Conservation (phyloP, 2,329 filamentous ascomycete species). For the Clonostachys rhizophaga region DNA sequence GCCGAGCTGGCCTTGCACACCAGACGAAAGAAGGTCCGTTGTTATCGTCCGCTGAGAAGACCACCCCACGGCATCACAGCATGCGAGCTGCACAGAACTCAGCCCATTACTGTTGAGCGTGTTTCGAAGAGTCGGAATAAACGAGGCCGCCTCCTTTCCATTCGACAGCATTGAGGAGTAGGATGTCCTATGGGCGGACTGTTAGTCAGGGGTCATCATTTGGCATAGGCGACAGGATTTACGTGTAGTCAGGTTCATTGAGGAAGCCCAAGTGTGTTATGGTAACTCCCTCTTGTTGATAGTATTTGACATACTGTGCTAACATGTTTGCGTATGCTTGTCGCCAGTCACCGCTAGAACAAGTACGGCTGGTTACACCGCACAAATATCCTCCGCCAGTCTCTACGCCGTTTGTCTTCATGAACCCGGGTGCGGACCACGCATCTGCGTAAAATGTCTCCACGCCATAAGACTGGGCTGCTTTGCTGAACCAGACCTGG, state of each 20-base stretch:
- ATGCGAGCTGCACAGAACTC: slow-evolving; percentile 18
- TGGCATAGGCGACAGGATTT: too few species aligned
- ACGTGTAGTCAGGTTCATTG: slow-evolving; percentile 25
- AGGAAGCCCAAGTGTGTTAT: slow-evolving; percentile 41
- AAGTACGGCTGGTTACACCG: slow-evolving; percentile 28
- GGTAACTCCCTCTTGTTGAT: slow-evolving; percentile 33
- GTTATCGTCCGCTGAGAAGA: slow-evolving; percentile 25
- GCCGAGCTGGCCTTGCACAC: slow-evolving; percentile 21
- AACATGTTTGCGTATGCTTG: slow-evolving; percentile 43
- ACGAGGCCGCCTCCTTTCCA: slow-evolving; percentile 34
- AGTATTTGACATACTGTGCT: slow-evolving; percentile 40
- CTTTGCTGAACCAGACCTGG: slow-evolving; percentile 46
- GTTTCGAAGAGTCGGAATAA: slow-evolving; percentile 41
- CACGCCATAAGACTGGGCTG: slow-evolving; percentile 34
- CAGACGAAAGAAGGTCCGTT: slow-evolving; percentile 24
- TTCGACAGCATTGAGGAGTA: slow-evolving; percentile 30
- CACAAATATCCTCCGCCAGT: slow-evolving; percentile 23
- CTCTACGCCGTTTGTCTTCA: slow-evolving; percentile 37
- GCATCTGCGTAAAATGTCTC: slow-evolving; percentile 34
- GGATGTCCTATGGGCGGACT: slow-evolving; percentile 8
- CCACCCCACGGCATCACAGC: slow-evolving; percentile 34
- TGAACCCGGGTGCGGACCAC: slow-evolving; percentile 41
- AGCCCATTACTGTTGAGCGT: slow-evolving; percentile 11
- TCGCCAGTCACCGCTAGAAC: slow-evolving; percentile 36
- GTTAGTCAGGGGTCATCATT: too few species aligned